phyloP scores from a whole-genome alignment of 2,329 filamentous ascomycete species.

The Pochonia chlamydosporia region DNA sequence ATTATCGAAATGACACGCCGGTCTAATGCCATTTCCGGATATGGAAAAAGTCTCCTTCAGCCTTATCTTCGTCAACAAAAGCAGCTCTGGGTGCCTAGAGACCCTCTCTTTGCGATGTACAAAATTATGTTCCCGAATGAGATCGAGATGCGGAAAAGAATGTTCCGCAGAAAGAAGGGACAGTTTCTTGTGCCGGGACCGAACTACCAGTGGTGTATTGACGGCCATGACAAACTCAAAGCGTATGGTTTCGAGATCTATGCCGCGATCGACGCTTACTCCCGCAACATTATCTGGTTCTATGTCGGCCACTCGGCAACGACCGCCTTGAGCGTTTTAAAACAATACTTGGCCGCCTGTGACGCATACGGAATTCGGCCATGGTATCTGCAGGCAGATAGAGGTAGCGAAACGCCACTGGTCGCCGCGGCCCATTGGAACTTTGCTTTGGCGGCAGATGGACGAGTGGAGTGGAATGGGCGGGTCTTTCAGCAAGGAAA shows the following conservation, averaged over 20 bases:
- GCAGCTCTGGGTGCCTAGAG: no score
- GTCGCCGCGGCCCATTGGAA: background rate
- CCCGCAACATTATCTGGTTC: constrained; percentile 10
- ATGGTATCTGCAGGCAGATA: background rate
- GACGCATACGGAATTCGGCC: background rate
- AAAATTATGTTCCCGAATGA: no score
- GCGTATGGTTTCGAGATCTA: constrained; percentile 10
- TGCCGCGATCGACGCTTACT: constrained; percentile 8
- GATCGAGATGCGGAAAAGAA: no score
- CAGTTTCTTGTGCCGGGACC: constrained; percentile 6
- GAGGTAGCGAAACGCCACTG: background rate
- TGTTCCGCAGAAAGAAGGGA: no score
- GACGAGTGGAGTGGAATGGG: background rate
- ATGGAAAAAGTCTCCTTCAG: no score
- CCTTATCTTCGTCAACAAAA: no score
- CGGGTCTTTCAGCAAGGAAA: background rate
- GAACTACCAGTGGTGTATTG: constrained; percentile 10
- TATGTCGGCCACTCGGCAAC: constrained; percentile 5
- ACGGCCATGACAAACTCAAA: constrained; percentile 9
- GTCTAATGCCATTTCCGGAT: no score
- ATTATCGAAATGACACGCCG: no score
- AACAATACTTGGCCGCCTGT: constrained; percentile 5
- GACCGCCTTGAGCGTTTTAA: constrained; percentile 5
- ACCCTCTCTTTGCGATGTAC: no score
- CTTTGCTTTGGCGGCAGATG: background rate